These are phyloP conservation scores for Cajanus cajan DNA, from an alignment of 306 rosid species.

Conservation along the genomic window DNA sequence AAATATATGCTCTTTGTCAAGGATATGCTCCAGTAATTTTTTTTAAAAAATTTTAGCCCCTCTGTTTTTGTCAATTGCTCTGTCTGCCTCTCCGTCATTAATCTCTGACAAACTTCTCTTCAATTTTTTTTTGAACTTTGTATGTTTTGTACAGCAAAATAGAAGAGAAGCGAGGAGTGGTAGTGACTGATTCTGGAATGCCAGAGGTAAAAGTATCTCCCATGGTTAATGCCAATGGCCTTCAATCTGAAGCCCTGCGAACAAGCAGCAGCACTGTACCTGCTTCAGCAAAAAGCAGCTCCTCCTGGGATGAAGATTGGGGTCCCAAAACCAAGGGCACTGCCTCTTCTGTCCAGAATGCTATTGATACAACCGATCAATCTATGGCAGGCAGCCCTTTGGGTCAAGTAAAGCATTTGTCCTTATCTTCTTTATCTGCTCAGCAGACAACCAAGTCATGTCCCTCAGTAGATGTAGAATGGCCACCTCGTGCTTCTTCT, in stretches of 20 bases:
- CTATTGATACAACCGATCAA: slow-evolving; percentile 40
- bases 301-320: slow-evolving; percentile 98
- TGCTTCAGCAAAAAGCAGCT: slow-evolving; percentile 49
- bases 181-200: slow-evolving; percentile 70
- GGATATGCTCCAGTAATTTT: slow-evolving; percentile 80
- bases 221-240: slow-evolving; percentile 65
- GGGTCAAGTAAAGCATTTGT: slow-evolving; percentile 34
- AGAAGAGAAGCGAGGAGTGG: slow-evolving; percentile 95
- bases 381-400: slow-evolving; percentile 42
- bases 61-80: not conserved
- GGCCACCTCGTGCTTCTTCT: slow-evolving; percentile 79
- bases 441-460: slow-evolving; percentile 65
- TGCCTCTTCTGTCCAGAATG: slow-evolving; percentile 41
- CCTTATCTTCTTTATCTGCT: slow-evolving; percentile 44
- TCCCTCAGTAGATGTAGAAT: slow-evolving; percentile 82
- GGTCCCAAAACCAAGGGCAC: slow-evolving; percentile 47
- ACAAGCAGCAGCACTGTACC: slow-evolving; percentile 41
- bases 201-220: slow-evolving; percentile 62
- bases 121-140: slow-evolving; percentile 1
- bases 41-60: not conserved
- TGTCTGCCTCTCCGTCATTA: not conserved
- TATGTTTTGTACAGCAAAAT: slow-evolving; percentile 60
- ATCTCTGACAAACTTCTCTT: slow-evolving; percentile 9
- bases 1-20: slow-evolving; percentile 98
- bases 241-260: slow-evolving; percentile 46